These are phyloP conservation scores for Aspergillus amoenus DNA, from an alignment of 2,329 filamentous ascomycete species.

Conservation along the genomic window DNA sequence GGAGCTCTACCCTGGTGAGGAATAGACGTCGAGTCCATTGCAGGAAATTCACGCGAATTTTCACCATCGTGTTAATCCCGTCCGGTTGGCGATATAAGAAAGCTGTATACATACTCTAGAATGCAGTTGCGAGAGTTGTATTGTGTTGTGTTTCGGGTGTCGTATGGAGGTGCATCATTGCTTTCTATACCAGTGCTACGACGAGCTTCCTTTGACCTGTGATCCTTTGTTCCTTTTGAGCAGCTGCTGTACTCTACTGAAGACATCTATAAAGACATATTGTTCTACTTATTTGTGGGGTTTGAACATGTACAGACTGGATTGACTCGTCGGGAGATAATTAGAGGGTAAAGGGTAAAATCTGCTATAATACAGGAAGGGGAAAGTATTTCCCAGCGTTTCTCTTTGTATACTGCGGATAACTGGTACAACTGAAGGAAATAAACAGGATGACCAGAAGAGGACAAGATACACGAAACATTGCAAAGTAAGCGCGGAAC, in stretches of 20 bases:
- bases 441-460: slow-evolving; percentile 9
- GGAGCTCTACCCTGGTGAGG: slow-evolving; percentile 73
- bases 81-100: slow-evolving; percentile 31
- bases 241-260: slow-evolving; percentile 22
- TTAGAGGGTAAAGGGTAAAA: background rate
- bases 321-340: background rate
- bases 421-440: background rate
- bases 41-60: background rate
- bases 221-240: slow-evolving; percentile 13
- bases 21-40: slow-evolving; percentile 30
- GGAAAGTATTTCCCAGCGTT: background rate
- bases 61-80: slow-evolving; percentile 22
- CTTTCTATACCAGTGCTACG: slow-evolving; percentile 27
- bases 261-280: slow-evolving; percentile 13
- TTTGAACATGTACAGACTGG: background rate
- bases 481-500: background rate
- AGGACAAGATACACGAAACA: slow-evolving; percentile 13
- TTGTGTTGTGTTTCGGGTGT: slow-evolving; percentile 9
- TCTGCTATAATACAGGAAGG: background rate
- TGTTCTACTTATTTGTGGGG: slow-evolving; percentile 11
- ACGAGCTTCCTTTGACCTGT: slow-evolving; percentile 11
- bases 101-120: slow-evolving; percentile 43
- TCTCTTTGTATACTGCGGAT: background rate
- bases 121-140: slow-evolving; percentile 24
- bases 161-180: slow-evolving; percentile 23